Conservation (phyloP, 176 grass and related monocot genomes). For the Avena sativa region DNA sequence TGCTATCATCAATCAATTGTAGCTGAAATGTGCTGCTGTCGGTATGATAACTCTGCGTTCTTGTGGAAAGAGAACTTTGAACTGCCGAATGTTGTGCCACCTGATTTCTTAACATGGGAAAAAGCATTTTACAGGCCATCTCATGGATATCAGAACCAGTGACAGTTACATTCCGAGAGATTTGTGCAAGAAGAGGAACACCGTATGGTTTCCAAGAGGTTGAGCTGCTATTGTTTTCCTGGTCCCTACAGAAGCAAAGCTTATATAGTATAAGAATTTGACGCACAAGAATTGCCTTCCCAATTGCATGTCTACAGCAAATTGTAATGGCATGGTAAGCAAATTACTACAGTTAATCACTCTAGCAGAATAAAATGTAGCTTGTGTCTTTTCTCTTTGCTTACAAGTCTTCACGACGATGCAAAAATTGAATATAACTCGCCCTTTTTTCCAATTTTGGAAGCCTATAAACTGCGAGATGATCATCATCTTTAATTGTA, state of each 20-base stretch:
- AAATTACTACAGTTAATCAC: slow-evolving; percentile 18
- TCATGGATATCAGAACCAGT: slow-evolving; percentile 73
- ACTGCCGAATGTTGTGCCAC: slow-evolving; percentile 42
- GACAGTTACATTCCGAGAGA: slow-evolving; percentile 70
- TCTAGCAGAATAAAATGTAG: slow-evolving; percentile 22
- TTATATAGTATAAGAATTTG: slow-evolving; percentile 29
- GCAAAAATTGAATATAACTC: slow-evolving; percentile 92
- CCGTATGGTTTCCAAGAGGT: slow-evolving; percentile 77
- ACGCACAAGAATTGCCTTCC: slow-evolving; percentile 28
- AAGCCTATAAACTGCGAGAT: slow-evolving; percentile 84
- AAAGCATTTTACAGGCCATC: slow-evolving; percentile 72
- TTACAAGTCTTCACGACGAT: slow-evolving; percentile 88
- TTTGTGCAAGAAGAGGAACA: slow-evolving; percentile 82
- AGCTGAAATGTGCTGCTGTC: slow-evolving; percentile 51
- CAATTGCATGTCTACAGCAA: slow-evolving; percentile 37
- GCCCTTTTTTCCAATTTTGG: slow-evolving; percentile 74
- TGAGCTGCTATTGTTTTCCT: slow-evolving; percentile 58
- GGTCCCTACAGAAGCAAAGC: slow-evolving; percentile 59
- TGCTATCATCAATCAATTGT: slow-evolving; percentile 79
- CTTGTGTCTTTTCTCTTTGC: slow-evolving; percentile 34
- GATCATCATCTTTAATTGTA: slow-evolving; percentile 90
- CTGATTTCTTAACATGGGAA: slow-evolving; percentile 70
- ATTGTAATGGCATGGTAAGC: slow-evolving; percentile 29
- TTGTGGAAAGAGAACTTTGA: slow-evolving; percentile 57
- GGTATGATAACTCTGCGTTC: slow-evolving; percentile 55